These are phyloP conservation scores for Bretziella fagacearum DNA, from an alignment of 2,329 filamentous ascomycete genomes.

Conservation along the genomic window DNA sequence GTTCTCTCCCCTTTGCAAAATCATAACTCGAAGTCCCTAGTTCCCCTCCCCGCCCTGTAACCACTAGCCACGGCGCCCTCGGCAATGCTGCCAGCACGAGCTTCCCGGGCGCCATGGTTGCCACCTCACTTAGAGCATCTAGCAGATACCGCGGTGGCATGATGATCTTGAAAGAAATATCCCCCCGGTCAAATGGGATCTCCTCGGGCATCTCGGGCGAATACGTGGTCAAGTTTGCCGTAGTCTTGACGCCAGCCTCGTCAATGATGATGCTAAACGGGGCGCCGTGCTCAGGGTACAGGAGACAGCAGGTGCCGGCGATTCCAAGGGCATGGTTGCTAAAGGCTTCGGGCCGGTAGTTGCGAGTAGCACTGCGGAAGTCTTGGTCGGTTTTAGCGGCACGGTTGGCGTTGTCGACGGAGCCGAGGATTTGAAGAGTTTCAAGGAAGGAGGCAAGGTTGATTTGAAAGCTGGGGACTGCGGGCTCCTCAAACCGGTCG, in stretches of 20 bases:
- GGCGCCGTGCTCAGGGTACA: constrained; percentile 57
- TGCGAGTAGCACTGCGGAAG: constrained; percentile 44
- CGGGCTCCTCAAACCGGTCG: neutral
- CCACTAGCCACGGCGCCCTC: constrained; percentile 51
- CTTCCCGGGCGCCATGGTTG: constrained; percentile 52
- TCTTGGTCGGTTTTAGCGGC: constrained; percentile 42
- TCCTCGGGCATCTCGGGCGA: constrained; percentile 56
- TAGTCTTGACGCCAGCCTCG: constrained; percentile 73
- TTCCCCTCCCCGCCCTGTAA: constrained; percentile 45
- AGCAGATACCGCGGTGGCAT: constrained; percentile 64
- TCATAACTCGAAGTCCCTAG: constrained; percentile 48
- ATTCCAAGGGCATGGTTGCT: constrained; percentile 68
- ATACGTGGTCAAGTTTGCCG: constrained; percentile 81
- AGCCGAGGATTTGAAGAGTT: constrained; percentile 86
- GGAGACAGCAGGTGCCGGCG: constrained; percentile 68
- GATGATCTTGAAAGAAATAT: constrained; percentile 80
- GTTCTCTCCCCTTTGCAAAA: constrained; percentile 44
- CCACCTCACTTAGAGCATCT: constrained; percentile 54
- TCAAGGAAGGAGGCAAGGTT: constrained; percentile 77
- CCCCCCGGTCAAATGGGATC: constrained; percentile 73
- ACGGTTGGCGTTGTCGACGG: constrained; percentile 49
- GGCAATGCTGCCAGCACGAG: constrained; percentile 52
- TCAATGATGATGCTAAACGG: constrained; percentile 74
- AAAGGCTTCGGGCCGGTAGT: constrained; percentile 57
- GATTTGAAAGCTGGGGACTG: constrained; percentile 61